These are phyloP conservation scores for Boletus patriciae DNA, from an alignment of 768 basidiomycete species.

Conservation along the genomic window DNA sequence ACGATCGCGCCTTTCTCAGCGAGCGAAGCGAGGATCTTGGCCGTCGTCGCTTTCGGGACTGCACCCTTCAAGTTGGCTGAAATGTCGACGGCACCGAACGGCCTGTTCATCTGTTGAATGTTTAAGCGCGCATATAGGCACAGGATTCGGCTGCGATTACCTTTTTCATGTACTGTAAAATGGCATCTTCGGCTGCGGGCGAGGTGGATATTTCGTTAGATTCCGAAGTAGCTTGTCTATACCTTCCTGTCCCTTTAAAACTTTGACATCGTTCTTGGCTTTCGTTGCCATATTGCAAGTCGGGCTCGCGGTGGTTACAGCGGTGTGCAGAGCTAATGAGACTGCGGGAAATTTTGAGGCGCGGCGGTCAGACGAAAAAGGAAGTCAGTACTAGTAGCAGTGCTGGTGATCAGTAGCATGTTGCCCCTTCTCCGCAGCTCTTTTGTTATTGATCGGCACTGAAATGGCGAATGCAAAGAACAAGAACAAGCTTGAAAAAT, in stretches of 20 bases:
- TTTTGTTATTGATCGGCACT: no score
- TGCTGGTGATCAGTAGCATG: no score
- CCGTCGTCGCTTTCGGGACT: slow-evolving; percentile 78
- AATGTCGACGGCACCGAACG: slow-evolving; percentile 90
- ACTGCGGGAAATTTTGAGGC: no score
- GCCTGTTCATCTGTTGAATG: slow-evolving; percentile 80
- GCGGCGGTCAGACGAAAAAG: no score
- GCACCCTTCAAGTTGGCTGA: slow-evolving; percentile 89
- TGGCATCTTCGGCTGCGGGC: slow-evolving; percentile 63
- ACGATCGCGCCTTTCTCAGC: slow-evolving; percentile 85
- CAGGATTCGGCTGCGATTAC: slow-evolving; percentile 34
- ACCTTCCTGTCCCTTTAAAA: slow-evolving; percentile 79
- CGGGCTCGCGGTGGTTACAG: no score
- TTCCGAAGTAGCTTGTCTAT: background rate
- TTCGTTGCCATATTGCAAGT: slow-evolving; percentile 43
- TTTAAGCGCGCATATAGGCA: slow-evolving; percentile 6
- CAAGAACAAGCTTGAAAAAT: no score
- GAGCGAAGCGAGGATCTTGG: slow-evolving; percentile 78
- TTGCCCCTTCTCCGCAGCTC: no score
- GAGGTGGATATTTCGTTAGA: background rate
- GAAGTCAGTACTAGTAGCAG: no score
- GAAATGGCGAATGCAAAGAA: no score
- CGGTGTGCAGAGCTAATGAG: no score
- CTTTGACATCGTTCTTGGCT: slow-evolving; percentile 52
- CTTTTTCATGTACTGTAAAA: slow-evolving; percentile 77